Evolutionary conservation across 805 yeast species (phyloP).

Genomic region (Metschnikowia hibisci): DNA sequence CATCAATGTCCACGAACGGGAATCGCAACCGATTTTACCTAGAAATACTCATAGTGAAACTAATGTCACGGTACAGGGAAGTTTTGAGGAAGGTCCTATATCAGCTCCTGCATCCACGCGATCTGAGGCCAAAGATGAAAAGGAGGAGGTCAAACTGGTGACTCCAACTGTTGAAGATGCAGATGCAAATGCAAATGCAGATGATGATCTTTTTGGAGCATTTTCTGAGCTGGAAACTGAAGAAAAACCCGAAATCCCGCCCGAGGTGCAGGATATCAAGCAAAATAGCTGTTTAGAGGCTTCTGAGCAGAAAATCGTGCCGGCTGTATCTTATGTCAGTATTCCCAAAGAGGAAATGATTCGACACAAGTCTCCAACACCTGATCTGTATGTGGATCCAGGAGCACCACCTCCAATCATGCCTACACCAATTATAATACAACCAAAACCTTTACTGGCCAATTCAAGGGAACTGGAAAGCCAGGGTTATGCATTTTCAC

Average conservation of each 20-base stretch:
- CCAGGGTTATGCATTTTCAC: conserved; percentile 68
- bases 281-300: not conserved
- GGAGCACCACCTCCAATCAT: conserved; percentile 75
- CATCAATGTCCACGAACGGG: conserved; percentile 19
- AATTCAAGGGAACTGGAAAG: not conserved
- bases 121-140: not conserved
- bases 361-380: conserved; percentile 6
- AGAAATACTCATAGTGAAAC: not conserved
- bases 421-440: conserved; percentile 44
- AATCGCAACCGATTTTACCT: not conserved
- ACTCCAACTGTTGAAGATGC: not conserved
- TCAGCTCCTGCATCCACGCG: conserved; percentile 7
- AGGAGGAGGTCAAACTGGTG: not conserved
- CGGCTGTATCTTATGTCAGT: conserved; percentile 32
- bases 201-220: conserved; percentile 17
- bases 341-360: conserved; percentile 61
- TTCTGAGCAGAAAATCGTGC: no score
- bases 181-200: conserved; percentile 9
- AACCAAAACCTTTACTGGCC: conserved; percentile 6
- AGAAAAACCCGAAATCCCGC: not conserved
- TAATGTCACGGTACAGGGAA: not conserved
- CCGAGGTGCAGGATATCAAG: not conserved
- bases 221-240: conserved; percentile 13
- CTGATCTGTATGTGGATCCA: conserved; percentile 57
- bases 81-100: conserved; percentile 5